phyloP scores from a whole-genome alignment of 108 stramenopile genomes.

The Pelagomonas calceolata region DNA sequence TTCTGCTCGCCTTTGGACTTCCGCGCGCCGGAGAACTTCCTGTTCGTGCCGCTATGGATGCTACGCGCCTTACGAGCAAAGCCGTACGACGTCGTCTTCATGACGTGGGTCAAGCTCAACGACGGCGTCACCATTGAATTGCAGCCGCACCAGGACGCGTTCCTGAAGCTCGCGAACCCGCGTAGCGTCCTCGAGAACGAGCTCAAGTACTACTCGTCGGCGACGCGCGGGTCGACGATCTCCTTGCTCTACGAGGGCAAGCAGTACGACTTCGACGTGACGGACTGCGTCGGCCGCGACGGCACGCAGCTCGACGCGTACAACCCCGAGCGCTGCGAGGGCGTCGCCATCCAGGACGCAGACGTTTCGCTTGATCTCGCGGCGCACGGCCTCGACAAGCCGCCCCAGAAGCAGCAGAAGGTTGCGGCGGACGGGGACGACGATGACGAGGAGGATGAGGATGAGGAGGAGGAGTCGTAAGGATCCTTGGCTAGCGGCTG shows the following conservation, averaged over 20 bases:
- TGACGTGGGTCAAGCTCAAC: constrained; percentile 11
- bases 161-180: constrained; percentile 60
- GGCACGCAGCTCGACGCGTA: neutral
- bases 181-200: constrained; percentile 79
- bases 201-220: constrained; percentile 66
- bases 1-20: constrained; percentile 76
- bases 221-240: constrained; percentile 64
- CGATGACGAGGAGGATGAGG: too few relatives aligned
- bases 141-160: constrained; percentile 58
- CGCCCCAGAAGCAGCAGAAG: neutral
- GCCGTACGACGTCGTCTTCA: constrained; percentile 68
- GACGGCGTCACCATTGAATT: constrained; percentile 60
- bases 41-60: constrained; percentile 76
- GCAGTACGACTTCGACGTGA: constrained; percentile 72
- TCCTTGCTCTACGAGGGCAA: constrained; percentile 66
- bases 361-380: neutral
- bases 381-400: neutral
- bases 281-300: neutral
- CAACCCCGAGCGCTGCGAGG: neutral
- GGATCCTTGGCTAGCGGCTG: too few relatives aligned
- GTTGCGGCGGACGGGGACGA: too few relatives aligned
- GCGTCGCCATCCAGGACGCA: neutral
- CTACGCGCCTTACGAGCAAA: constrained; percentile 62
- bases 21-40: constrained; percentile 73
- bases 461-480: too few relatives aligned